Base-by-base conservation (phyloP, 2,329 filamentous ascomycete genomes). In the Ophiocordyceps camponoti-saundersi region DNA sequence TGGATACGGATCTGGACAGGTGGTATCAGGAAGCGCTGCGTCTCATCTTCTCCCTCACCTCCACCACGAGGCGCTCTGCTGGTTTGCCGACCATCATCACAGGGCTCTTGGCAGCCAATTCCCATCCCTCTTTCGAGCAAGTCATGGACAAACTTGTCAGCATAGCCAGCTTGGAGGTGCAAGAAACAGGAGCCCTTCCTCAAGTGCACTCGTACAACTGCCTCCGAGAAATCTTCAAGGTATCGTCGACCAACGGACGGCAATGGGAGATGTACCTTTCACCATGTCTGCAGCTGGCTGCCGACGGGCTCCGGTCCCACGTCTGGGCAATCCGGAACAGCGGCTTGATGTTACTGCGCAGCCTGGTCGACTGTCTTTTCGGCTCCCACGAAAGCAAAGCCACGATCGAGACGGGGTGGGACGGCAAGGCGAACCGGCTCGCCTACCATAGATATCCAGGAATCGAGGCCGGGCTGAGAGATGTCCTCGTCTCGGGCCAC, bases 121-220 rank as follows among this genome's bases (percentile, higher is more conserved):
- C 75, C 0, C 57, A 67, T 1, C 76, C 76, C 2, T 74, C 82
- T 0, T 83, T 92, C 47, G 65, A 75, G 29, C 66, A 73, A 36
- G 77, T 82, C 1, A 79, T 93, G 58, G 57, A 61, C 6, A 75
- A 78, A 32, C 69, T 88, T 5, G 73, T 77, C 49, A 59, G 62
- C 3, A 79, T 85, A 46, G 77, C 80, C 6, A 62, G 68, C 22
- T 61, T 66, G 21, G 69, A 75, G 45, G 74, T 74, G 3, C 64
- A 60, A 0, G 71, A 77, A 49, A 77, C 73, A 0, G 77, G 73
- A 2, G 81, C 83, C 40, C 66, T 96, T 5, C 83, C 88, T 0
- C 90, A 98, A 62, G 92, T 98, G 0, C 92, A 98, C 61, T 88
- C 92, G 0, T 75, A 95, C 58, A 98, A 98, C 59, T 95, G 85